Percentiles rank a stretch among this genome's conserved stretches.
These are phyloP conservation scores for Coniochaeta ligniaria DNA, from an alignment of 2,329 filamentous ascomycete genomes.

Conservation along the genomic window DNA sequence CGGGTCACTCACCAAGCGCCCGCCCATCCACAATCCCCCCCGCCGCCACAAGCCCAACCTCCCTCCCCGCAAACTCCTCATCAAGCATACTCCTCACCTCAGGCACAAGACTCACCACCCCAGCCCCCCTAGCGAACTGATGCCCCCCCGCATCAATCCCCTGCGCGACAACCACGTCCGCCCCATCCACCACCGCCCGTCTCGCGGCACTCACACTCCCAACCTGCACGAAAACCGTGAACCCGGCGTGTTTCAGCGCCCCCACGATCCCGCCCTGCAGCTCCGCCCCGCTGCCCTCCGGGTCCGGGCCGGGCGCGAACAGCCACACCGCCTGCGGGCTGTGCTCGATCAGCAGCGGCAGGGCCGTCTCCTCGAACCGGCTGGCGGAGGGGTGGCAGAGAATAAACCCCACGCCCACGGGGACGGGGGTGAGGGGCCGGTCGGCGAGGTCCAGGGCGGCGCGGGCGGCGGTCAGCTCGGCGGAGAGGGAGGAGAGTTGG, in stretches of 20 bases:
- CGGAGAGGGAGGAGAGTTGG: slow-evolving; percentile 19
- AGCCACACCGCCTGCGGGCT: slow-evolving; percentile 58
- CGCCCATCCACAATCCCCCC: slow-evolving; percentile 53
- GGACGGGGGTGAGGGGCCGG: slow-evolving; percentile 23
- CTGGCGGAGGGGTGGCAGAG: slow-evolving; percentile 37
- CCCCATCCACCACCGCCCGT: slow-evolving; percentile 36
- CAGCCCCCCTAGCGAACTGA: slow-evolving; percentile 45
- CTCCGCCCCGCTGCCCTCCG: slow-evolving; percentile 17
- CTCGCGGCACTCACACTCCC: slow-evolving; percentile 51
- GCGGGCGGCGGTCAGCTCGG: slow-evolving; percentile 20
- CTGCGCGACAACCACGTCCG: slow-evolving; percentile 55
- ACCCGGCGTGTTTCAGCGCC: slow-evolving; percentile 23
- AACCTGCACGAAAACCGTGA: slow-evolving; percentile 53
- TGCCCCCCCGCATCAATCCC: slow-evolving; percentile 60
- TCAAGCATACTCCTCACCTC: slow-evolving; percentile 44
- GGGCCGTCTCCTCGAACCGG: slow-evolving; percentile 31
- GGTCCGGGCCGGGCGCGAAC: slow-evolving; percentile 48
- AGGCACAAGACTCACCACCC: slow-evolving; percentile 49
- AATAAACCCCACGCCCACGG: slow-evolving; percentile 57
- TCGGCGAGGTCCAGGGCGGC: slow-evolving; percentile 16
- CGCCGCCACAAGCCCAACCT: slow-evolving; percentile 42
- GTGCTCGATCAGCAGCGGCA: slow-evolving; percentile 44
- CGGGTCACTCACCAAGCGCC: slow-evolving; percentile 35
- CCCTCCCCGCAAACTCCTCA: slow-evolving; percentile 23
- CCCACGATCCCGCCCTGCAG: slow-evolving; percentile 29